These are phyloP conservation scores for Pythium scleroteichum DNA, from an alignment of 352 stramenopile species.

Conservation along the genomic window DNA sequence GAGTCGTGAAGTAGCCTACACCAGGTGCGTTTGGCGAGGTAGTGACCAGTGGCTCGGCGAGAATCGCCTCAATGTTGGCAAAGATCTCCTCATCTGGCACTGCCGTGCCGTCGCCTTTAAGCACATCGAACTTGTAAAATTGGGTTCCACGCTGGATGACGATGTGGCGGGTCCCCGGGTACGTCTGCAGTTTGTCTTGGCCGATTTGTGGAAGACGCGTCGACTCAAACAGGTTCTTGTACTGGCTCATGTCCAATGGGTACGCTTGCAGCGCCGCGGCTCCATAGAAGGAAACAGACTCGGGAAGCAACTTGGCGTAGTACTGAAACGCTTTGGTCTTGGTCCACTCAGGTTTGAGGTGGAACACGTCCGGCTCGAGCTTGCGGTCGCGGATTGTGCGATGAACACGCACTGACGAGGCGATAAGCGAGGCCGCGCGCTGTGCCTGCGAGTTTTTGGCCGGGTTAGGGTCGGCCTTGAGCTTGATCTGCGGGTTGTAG, in stretches of 20 bases:
- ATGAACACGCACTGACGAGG: conserved; percentile 81
- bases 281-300: conserved; percentile 87
- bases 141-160: conserved; percentile 86
- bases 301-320: conserved; percentile 81
- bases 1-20: conserved; percentile 77
- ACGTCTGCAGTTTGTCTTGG: conserved; percentile 75
- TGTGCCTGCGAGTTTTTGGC: conserved; percentile 87
- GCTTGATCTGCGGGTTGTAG: conserved; percentile 91
- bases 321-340: conserved; percentile 84
- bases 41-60: conserved; percentile 54
- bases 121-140: conserved; percentile 88
- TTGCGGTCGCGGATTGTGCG: conserved; percentile 77
- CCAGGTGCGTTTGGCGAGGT: conserved; percentile 42
- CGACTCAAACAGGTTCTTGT: conserved; percentile 89
- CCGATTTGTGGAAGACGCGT: conserved; percentile 63
- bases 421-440: conserved; percentile 83
- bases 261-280: conserved; percentile 84
- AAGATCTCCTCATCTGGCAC: conserved; percentile 80
- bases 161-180: conserved; percentile 65
- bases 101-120: conserved; percentile 56
- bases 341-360: conserved; percentile 80
- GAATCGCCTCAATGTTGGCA: conserved; percentile 83
- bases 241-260: conserved; percentile 92
- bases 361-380: conserved; percentile 88
- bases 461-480: conserved; percentile 77